phyloP scores from a whole-genome alignment of 2,329 filamentous ascomycete genomes.

The Akanthomyces dipterigenus region DNA sequence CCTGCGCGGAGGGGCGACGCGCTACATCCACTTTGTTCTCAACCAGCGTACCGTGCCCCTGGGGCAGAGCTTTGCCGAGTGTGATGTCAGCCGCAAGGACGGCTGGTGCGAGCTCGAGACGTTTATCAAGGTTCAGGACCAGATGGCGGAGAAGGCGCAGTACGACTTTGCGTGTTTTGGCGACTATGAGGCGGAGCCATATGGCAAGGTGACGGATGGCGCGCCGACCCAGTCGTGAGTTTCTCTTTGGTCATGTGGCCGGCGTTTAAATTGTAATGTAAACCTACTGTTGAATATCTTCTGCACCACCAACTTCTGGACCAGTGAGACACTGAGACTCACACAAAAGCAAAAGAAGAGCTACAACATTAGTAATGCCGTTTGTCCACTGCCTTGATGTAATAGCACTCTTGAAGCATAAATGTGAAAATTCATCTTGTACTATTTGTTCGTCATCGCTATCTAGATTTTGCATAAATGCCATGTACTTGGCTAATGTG shows the following conservation, averaged over 20 bases:
- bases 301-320: no score
- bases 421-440: not conserved
- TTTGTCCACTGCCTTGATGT: no score
- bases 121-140: conserved; percentile 57
- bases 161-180: conserved; percentile 64
- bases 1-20: conserved; percentile 46
- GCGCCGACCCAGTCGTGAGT: conserved; percentile 19
- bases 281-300: not conserved
- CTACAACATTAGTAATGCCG: no score
- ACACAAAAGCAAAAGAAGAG: no score
- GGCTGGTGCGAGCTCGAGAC: conserved; percentile 71
- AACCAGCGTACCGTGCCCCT: conserved; percentile 69
- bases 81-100: conserved; percentile 55
- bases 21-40: conserved; percentile 67
- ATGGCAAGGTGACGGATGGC: conserved; percentile 34
- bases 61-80: conserved; percentile 58
- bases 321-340: no score
- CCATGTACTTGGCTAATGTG: not conserved
- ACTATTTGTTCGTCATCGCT: not conserved
- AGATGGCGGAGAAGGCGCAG: conserved; percentile 49
- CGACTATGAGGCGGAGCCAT: conserved; percentile 32
- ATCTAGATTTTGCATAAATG: not conserved
- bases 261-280: not conserved
- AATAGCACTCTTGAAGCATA: no score
- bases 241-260: not conserved